phyloP scores from a whole-genome alignment of 768 basidiomycete species.

The Russula sp. region DNA sequence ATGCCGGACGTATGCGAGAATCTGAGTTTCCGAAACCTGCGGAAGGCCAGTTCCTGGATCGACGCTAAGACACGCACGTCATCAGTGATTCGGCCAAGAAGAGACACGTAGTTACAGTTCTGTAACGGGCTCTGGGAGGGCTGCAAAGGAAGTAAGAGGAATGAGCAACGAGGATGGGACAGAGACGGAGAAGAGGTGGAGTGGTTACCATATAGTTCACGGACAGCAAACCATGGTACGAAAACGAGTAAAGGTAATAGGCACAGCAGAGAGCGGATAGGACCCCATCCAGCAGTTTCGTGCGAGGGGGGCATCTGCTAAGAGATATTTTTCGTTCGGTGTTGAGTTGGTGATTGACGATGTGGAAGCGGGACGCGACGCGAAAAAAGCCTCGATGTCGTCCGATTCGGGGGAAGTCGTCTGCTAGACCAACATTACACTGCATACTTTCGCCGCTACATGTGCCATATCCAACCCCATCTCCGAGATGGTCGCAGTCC shows the following conservation, averaged over 20 bases:
- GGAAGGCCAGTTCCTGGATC: constrained; percentile 52
- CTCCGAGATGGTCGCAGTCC: no score
- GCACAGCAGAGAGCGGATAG: constrained; percentile 44
- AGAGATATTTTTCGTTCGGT: no score
- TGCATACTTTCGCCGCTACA: no score
- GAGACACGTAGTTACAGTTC: constrained; percentile 14
- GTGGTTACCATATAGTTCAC: constrained; percentile 19
- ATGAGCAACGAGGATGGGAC: neutral
- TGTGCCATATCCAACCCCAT: no score
- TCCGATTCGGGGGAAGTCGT: no score
- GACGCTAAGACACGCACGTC: constrained; percentile 18
- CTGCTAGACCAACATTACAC: no score
- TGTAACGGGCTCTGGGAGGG: constrained; percentile 18
- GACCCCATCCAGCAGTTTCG: constrained; percentile 38
- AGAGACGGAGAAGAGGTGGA: neutral
- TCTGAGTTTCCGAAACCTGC: constrained; percentile 64
- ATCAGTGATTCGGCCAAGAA: neutral
- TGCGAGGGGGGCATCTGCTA: neutral
- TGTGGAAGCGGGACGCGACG: no score
- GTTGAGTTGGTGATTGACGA: no score
- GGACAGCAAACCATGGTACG: constrained; percentile 42
- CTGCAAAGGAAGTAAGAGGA: neutral
- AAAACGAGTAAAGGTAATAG: constrained; percentile 48
- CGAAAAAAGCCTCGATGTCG: no score
- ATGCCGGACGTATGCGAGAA: constrained; percentile 53